Percentiles rank a stretch among this genome's conserved stretches.
Evolutionary conservation across 306 rosid species (phyloP).

Genomic region (Glycine tomentella): DNA sequence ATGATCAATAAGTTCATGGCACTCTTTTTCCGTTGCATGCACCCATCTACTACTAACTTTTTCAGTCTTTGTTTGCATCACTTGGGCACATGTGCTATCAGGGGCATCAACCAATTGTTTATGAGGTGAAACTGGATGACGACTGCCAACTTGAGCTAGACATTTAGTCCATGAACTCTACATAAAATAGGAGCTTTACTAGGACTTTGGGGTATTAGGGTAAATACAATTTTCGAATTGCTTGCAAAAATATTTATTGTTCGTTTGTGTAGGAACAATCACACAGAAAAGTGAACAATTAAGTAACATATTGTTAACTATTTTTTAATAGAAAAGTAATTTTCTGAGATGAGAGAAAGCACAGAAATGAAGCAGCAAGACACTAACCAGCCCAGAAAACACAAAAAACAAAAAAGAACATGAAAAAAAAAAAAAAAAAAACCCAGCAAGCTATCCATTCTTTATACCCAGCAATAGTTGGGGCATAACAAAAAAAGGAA

Average conservation of each 20-base stretch:
- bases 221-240: slow-evolving; percentile 17
- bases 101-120: slow-evolving; percentile 54
- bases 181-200: too few species aligned
- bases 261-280: slow-evolving; percentile 14
- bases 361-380: too few species aligned
- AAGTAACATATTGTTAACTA: slow-evolving; percentile 23
- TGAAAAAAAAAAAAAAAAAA: too few species aligned
- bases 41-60: slow-evolving; percentile 48
- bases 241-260: slow-evolving; percentile 30
- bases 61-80: slow-evolving; percentile 53
- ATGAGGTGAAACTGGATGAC: slow-evolving; percentile 54
- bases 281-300: not conserved
- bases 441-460: too few species aligned
- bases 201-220: slow-evolving; percentile 10
- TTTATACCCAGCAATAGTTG: too few species aligned
- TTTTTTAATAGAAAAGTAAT: not conserved
- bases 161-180: too few species aligned
- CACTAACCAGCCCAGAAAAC: too few species aligned
- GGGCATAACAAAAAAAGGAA: too few species aligned
- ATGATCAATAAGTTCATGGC: slow-evolving; percentile 50
- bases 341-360: too few species aligned
- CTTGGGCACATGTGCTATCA: slow-evolving; percentile 65
- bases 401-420: too few species aligned
- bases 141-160: slow-evolving; percentile 52
- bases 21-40: slow-evolving; percentile 53